Conservation (phyloP, 2,329 filamentous ascomycete genomes). For the Diaporthe capsici region DNA sequence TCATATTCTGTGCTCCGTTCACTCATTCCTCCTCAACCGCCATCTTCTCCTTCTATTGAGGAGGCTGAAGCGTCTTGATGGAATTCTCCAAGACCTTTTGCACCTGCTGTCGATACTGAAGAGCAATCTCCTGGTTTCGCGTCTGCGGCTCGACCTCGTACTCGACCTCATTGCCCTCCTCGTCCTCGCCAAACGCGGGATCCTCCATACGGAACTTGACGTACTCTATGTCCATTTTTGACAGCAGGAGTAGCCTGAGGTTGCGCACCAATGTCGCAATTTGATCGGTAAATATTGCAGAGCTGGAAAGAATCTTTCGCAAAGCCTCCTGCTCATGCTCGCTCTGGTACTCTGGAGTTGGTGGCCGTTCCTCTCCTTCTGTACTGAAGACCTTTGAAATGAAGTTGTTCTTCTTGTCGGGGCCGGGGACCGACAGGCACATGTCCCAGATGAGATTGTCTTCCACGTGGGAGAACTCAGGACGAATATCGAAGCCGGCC, state of each 20-base stretch:
- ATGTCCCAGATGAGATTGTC: slow-evolving; percentile 68
- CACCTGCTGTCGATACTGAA: slow-evolving; percentile 65
- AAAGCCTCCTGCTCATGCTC: slow-evolving; percentile 47
- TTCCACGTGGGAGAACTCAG: slow-evolving; percentile 65
- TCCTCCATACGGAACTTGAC: slow-evolving; percentile 63
- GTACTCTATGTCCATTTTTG: slow-evolving; percentile 55
- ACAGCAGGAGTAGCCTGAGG: slow-evolving; percentile 53
- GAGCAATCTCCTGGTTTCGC: slow-evolving; percentile 62
- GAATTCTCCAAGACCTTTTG: slow-evolving; percentile 61
- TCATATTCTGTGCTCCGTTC: background rate
- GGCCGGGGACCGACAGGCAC: slow-evolving; percentile 53
- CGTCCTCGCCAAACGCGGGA: slow-evolving; percentile 49
- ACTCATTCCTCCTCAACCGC: background rate
- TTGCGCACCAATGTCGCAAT: slow-evolving; percentile 55
- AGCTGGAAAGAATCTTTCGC: slow-evolving; percentile 51
- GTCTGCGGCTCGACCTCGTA: slow-evolving; percentile 50
- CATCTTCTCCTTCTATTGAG: slow-evolving; percentile 33
- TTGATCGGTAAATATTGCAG: slow-evolving; percentile 57
- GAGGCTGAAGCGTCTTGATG: slow-evolving; percentile 42
- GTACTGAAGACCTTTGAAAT: slow-evolving; percentile 34
- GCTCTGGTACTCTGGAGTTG: slow-evolving; percentile 37
- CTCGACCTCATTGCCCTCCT: slow-evolving; percentile 51
- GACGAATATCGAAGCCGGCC: slow-evolving; percentile 48
- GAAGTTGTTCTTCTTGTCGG: slow-evolving; percentile 44
- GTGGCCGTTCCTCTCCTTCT: background rate